Conservation (phyloP, 73 alveolate species). For the Paramecium biaurelia region DNA sequence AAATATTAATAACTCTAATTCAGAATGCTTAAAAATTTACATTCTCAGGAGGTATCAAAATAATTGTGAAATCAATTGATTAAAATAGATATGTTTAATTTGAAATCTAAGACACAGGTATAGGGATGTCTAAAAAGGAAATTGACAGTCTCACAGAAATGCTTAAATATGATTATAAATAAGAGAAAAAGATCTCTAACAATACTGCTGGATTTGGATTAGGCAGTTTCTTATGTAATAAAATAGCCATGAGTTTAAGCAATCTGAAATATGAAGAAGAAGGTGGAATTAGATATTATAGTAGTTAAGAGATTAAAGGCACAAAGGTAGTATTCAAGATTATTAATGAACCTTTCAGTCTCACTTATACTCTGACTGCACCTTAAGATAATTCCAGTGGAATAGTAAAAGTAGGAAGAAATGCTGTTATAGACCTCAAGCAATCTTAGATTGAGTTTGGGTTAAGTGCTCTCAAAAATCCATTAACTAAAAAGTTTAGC, state of each 20-base stretch:
- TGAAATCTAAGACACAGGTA: slow-evolving; percentile 50
- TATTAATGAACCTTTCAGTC: neutral
- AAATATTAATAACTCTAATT: slow-evolving; percentile 38
- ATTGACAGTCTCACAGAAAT: neutral
- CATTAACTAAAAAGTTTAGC: neutral
- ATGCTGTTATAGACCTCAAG: neutral
- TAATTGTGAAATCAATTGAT: neutral
- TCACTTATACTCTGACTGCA: neutral
- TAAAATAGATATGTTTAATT: neutral
- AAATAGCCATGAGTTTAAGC: neutral
- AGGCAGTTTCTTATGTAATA: neutral
- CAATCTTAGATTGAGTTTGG: neutral
- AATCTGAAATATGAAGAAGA: neutral
- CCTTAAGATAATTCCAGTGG: neutral
- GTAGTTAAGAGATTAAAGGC: neutral
- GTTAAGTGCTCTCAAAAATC: neutral
- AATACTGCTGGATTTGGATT: slow-evolving; percentile 50
- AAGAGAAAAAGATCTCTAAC: neutral
- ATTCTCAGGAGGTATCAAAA: slow-evolving; percentile 37
- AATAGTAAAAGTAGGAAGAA: neutral
- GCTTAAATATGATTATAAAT: neutral
- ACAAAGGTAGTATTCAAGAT: neutral
- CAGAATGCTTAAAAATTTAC: slow-evolving; percentile 53
- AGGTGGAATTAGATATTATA: slow-evolving; percentile 9
- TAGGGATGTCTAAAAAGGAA: slow-evolving; percentile 47